Base-by-base conservation (phyloP, 2,329 filamentous ascomycete species). In the Ascochyta pisi region DNA sequence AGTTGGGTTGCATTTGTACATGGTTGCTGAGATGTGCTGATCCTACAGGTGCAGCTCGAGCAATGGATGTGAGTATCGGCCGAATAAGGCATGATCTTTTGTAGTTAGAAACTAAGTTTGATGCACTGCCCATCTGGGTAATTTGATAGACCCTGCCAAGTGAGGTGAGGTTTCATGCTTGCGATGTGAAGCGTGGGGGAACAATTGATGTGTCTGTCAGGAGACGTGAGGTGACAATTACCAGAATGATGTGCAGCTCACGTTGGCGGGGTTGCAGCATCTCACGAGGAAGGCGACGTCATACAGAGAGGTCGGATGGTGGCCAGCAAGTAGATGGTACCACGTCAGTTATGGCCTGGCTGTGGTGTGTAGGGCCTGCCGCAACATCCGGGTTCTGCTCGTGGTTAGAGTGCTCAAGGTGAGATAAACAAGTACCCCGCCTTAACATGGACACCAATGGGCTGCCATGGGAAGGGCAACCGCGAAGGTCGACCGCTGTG, bases 81-180 rank as follows among this genome's bases (percentile, higher is more conserved):
- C 5, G n/a, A 49, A 33, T 12, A 10, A 7, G 24, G 29, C 13
- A 46, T 31, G 47, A 47, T 34, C 33, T 33, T 29, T 26, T 42
- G 39, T n/a, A 38, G 33, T 23, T 16, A 9, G 8, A 31, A 24
- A 46, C 26, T 39, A 39, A 34, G n/a, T 50, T 50, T 49, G 45
- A 16, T 40, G 44, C 35, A 43, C 39, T 43, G 44, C 40, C 34
- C 39, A 35, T 44, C 39, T 33, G 39, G 43, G 50, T 46, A 52
- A 48, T 48, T 33, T 47, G n/a, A 41, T 12, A 37, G 52, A 47
- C 46, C 45, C 37, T 53, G 59, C 56, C 59, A 61, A 61, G 59
- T 42, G 29, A 49, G 40, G 29, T 42, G 41, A 45, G 48, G 50
- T 56, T 56, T 56, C 46, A 51, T 49, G 46, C 29, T 27, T 42